A percentile compares a stretch with the other conserved stretches of the same genome.
Evolutionary conservation across 805 yeast genomes (phyloP).

Genomic region (Kuraishia hungarica): DNA sequence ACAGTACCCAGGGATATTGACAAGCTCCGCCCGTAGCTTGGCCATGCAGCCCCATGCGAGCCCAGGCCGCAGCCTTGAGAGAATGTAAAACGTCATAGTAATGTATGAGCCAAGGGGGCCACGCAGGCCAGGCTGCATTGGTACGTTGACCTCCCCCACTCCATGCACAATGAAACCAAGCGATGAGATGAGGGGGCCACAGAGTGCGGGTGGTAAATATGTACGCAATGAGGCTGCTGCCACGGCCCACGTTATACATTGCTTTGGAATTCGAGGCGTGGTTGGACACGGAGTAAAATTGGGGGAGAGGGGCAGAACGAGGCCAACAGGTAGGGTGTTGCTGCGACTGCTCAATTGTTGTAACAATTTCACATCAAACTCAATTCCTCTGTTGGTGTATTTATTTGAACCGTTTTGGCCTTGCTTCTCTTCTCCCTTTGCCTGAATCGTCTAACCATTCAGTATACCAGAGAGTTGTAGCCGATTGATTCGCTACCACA

Average conservation of each 20-base stretch:
- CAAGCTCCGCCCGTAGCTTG: background rate
- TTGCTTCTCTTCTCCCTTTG: background rate
- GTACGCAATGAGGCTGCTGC: no score
- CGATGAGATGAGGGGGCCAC: background rate
- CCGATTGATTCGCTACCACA: no score
- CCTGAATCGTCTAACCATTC: background rate
- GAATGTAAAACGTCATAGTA: background rate
- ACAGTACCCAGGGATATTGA: no score
- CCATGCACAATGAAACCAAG: background rate
- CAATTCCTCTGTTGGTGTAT: background rate
- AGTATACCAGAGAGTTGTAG: background rate
- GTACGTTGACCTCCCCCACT: background rate
- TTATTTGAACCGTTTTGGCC: background rate
- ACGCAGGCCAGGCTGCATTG: background rate
- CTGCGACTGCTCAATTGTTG: background rate
- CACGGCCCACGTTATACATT: slow-evolving; percentile 11
- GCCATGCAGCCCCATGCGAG: background rate
- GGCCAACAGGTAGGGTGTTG: background rate
- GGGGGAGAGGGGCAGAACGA: background rate
- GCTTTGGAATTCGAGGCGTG: slow-evolving; percentile 6
- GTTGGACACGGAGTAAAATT: background rate
- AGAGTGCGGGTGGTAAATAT: slow-evolving; percentile 8
- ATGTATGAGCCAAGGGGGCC: background rate
- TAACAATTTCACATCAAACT: background rate
- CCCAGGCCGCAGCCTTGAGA: background rate